A percentile compares a stretch with the other conserved stretches of the same genome.
Evolutionary conservation across 2,329 filamentous ascomycete species (phyloP).

Genomic region (Lecanosticta acicola): DNA sequence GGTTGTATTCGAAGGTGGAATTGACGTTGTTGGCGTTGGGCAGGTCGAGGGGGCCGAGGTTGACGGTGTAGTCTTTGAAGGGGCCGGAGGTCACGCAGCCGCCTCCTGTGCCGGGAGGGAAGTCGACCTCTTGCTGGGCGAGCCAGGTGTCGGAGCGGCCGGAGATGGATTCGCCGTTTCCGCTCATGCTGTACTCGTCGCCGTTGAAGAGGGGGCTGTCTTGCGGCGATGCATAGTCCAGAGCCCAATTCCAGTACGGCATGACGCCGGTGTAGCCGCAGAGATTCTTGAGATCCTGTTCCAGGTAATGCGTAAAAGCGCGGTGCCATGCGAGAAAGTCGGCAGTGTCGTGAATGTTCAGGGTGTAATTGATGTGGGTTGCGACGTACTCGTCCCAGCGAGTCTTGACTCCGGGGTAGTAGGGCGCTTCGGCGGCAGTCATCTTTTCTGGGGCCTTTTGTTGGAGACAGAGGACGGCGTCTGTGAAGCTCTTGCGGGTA

Average conservation of each 20-base stretch:
- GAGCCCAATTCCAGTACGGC: constrained; percentile 31
- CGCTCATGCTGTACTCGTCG: constrained; percentile 40
- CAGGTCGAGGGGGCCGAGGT: constrained; percentile 29
- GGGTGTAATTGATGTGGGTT: constrained; percentile 33
- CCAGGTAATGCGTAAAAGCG: constrained; percentile 40
- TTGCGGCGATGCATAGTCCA: constrained; percentile 31
- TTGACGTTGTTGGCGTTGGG: constrained; percentile 29
- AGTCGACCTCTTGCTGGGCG: constrained; percentile 27
- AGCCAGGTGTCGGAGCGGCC: constrained; percentile 27
- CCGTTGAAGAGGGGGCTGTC: constrained; percentile 51
- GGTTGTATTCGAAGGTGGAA: constrained; percentile 21
- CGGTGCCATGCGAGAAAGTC: constrained; percentile 40
- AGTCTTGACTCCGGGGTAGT: constrained; percentile 28
- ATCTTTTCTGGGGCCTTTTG: constrained; percentile 24
- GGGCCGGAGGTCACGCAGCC: constrained; percentile 51
- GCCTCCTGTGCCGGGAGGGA: constrained; percentile 50
- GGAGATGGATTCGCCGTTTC: constrained; percentile 28
- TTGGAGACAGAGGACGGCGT: constrained; percentile 29
- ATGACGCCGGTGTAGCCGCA: constrained; percentile 40
- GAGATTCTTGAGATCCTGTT: constrained; percentile 38
- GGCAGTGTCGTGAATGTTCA: constrained; percentile 30
- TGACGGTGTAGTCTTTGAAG: constrained; percentile 42
- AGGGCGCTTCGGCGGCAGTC: constrained; percentile 21
- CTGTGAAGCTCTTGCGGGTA: constrained; percentile 29
- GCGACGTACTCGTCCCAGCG: constrained; percentile 31